Conservation (phyloP, 176 grass and related monocot genomes). For the Thinopyrum elongatum region DNA sequence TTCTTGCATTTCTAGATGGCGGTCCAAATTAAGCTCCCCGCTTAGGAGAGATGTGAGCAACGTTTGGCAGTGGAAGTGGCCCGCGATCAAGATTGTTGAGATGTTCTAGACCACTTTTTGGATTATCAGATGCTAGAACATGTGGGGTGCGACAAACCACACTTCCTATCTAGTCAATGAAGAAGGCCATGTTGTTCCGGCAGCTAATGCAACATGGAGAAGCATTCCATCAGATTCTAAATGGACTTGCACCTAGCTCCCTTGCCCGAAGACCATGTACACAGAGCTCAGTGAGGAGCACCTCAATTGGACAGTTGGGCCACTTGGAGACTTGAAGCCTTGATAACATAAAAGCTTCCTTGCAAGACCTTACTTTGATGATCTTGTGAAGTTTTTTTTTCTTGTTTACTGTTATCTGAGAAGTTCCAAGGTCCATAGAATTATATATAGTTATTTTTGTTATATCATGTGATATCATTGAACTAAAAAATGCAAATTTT, state of each 20-base stretch:
- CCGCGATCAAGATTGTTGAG: too few species aligned
- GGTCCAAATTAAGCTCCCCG: too few species aligned
- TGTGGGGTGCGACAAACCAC: too few species aligned
- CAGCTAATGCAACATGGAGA: slow-evolving; percentile 72
- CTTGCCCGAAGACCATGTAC: slow-evolving; percentile 41
- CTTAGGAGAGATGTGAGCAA: too few species aligned
- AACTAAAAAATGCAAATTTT: too few species aligned
- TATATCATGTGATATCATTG: too few species aligned
- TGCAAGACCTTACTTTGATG: background rate
- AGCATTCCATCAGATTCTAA: slow-evolving; percentile 83
- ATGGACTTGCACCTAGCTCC: slow-evolving; percentile 79
- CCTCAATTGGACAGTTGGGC: slow-evolving; percentile 65
- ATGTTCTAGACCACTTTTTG: too few species aligned
- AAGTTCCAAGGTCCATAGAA: slow-evolving; percentile 9
- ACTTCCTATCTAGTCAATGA: slow-evolving; percentile 41
- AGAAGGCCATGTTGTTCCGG: slow-evolving; percentile 83
- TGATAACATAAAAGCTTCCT: slow-evolving; percentile 46
- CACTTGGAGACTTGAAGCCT: slow-evolving; percentile 57
- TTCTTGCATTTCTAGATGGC: too few species aligned
- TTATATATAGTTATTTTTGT: background rate
- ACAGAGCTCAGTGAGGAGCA: slow-evolving; percentile 51
- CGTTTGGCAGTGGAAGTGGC: too few species aligned
- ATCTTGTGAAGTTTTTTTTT: slow-evolving; percentile 2
- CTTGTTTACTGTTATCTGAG: background rate
- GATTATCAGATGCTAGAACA: too few species aligned